Base-by-base conservation (phyloP, 352 stramenopile species). In the Albugo candida region DNA sequence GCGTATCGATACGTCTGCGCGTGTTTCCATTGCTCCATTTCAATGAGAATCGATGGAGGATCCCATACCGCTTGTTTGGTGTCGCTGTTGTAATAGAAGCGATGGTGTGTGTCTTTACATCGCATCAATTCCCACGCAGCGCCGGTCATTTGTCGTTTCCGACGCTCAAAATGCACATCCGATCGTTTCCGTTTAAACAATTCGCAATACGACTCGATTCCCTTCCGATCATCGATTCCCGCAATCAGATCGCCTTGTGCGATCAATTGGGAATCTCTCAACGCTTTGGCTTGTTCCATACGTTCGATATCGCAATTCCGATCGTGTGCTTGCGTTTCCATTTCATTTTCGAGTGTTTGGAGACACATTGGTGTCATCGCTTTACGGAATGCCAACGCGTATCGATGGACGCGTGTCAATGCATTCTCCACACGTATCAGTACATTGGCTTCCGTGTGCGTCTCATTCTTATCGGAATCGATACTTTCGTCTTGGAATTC, bases 41-140 rank as follows among this genome's bases (percentile, higher is more conserved):
- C 78, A n/a, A 80, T 45, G 47, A 92, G 67, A 19, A 96, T 71
- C 5, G 51, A 39, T n/a, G 93, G 93, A 39, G 78, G 92, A 48
- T 97, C 83, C 87, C 86, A 97, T 36, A 78, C 75, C 21, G 87
- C 86, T 73, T 98, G 89, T 8, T 81, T 83, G 17, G 89, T 96
- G 59, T 97, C 84, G 18, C 47, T 54, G 58, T 97, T 97, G 49
- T 86, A 95, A 64, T 88, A 97, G 51, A 95, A 97, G n/a, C 64
- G 67, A 27, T 82, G 64, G n/a, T 61, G 63, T 34, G 70, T 84
- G 37, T 78, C 67, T 13, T 49, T 62, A 54, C 72, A 88, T 45
- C 64, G 75, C 51, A 71, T 63, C 12, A 79, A 35, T 16, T 66
- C 51, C 76, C 76, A 85, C 10, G 68, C 65, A 19, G 51, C 56